Evolutionary conservation across 2,329 filamentous ascomycete species (phyloP).

Genomic region (Talaromyces sp.): DNA sequence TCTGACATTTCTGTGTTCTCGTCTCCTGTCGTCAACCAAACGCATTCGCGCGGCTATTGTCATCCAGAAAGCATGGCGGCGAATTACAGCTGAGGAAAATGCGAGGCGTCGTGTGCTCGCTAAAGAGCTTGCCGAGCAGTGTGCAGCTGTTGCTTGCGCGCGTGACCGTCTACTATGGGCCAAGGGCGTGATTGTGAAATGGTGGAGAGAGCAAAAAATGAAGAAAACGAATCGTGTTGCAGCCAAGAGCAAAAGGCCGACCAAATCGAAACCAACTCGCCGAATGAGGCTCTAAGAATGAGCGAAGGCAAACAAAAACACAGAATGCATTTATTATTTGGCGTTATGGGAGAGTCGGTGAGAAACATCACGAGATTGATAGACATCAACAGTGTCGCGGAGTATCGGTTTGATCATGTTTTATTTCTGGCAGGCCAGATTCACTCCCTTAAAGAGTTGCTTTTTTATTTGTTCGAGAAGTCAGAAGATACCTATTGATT

Average conservation of each 20-base stretch:
- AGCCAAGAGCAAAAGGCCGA: background rate
- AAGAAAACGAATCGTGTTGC: slow-evolving; percentile 20
- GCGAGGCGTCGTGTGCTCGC: slow-evolving; percentile 26
- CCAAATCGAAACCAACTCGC: background rate
- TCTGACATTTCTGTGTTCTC: slow-evolving; percentile 60
- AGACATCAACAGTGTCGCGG: background rate
- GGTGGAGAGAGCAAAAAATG: slow-evolving; percentile 33
- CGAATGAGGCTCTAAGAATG: background rate
- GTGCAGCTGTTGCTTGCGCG: slow-evolving; percentile 48
- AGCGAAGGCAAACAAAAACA: background rate
- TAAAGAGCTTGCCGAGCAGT: slow-evolving; percentile 36
- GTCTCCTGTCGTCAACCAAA: slow-evolving; percentile 54
- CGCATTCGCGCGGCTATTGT: slow-evolving; percentile 51
- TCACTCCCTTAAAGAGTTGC: background rate
- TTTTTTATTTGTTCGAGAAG: slow-evolving; percentile 9
- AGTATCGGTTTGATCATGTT: slow-evolving; percentile 2
- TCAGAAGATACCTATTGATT: background rate
- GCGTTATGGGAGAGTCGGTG: background rate
- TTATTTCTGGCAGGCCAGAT: background rate
- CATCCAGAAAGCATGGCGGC: slow-evolving; percentile 56
- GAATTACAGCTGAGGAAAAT: slow-evolving; percentile 24
- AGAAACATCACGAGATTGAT: background rate
- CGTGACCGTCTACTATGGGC: slow-evolving; percentile 45
- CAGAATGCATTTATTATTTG: background rate
- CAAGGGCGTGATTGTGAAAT: slow-evolving; percentile 34